These are phyloP conservation scores for Metschnikowia picachoensis DNA, from an alignment of 805 yeast genomes.

Conservation along the genomic window DNA sequence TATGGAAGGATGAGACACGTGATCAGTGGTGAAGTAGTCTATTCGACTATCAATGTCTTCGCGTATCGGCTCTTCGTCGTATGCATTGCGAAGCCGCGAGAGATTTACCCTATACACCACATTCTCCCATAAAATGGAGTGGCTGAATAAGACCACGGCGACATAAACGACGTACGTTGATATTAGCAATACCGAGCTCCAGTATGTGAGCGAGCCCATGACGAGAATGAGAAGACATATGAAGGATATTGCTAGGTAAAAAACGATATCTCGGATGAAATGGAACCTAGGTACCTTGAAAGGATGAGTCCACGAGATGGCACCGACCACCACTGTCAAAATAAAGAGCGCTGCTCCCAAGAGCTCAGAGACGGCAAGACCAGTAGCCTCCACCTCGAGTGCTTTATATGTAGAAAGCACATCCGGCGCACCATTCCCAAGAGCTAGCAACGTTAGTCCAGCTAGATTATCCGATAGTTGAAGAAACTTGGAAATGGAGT, in stretches of 20 bases:
- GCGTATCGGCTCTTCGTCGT: constrained; percentile 6
- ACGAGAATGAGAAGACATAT: constrained; percentile 49
- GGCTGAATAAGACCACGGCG: constrained; percentile 33
- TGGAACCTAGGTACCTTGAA: constrained; percentile 47
- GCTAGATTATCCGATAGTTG: constrained; percentile 72
- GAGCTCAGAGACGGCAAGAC: constrained; percentile 86
- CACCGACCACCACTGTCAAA: constrained; percentile 73
- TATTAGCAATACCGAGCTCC: constrained; percentile 59
- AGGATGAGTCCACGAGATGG: constrained; percentile 67
- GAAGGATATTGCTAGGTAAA: constrained; percentile 50
- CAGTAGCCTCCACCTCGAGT: constrained; percentile 62
- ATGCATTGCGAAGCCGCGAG: constrained; percentile 14
- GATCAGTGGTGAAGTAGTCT: constrained; percentile 4
- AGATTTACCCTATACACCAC: constrained; percentile 6
- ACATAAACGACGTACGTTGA: constrained; percentile 58
- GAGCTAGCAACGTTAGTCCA: constrained; percentile 82
- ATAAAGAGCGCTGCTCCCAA: constrained; percentile 87
- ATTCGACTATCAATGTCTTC: neutral
- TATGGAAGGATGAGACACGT: constrained; percentile 8
- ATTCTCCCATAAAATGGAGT: constrained; percentile 11
- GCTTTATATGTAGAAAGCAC: constrained; percentile 82
- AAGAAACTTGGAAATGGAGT: constrained; percentile 57
- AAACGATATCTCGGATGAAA: constrained; percentile 58
- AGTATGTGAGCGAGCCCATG: constrained; percentile 51
- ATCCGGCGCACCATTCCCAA: constrained; percentile 94